Conservation (phyloP, 1,139 yeast genomes). For the Geotrichum phurueaensis region DNA sequence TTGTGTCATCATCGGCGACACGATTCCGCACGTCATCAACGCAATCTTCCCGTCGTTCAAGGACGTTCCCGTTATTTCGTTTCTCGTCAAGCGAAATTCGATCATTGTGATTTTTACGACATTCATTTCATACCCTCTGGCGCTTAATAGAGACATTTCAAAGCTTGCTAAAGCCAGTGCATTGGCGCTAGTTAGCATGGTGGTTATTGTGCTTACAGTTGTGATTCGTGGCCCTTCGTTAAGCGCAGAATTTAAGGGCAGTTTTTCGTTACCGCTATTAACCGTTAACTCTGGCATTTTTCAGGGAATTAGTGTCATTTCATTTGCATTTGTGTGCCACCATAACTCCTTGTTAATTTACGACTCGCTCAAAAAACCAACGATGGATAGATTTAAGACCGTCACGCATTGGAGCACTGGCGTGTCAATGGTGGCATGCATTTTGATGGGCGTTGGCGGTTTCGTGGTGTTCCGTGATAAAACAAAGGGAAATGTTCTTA, state of each 20-base stretch:
- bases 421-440: constrained; percentile 74
- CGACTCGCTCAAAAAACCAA: constrained; percentile 72
- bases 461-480: constrained; percentile 65
- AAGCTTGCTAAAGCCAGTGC: constrained; percentile 85
- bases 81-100: constrained; percentile 59
- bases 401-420: constrained; percentile 82
- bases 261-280: constrained; percentile 44
- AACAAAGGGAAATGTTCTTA: constrained; percentile 81
- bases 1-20: constrained; percentile 90
- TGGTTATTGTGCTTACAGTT: constrained; percentile 67
- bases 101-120: constrained; percentile 65
- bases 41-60: constrained; percentile 55
- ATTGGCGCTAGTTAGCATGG: constrained; percentile 79
- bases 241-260: constrained; percentile 39
- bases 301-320: constrained; percentile 86
- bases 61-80: constrained; percentile 39
- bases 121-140: constrained; percentile 74
- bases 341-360: constrained; percentile 88
- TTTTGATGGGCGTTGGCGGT: constrained; percentile 75
- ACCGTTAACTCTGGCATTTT: constrained; percentile 62
- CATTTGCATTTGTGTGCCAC: constrained; percentile 92
- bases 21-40: constrained; percentile 81
- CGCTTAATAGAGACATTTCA: constrained; percentile 74
- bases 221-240: constrained; percentile 66
- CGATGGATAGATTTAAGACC: constrained; percentile 63